Evolutionary conservation across 1,284 basidiomycete species (phyloP), one percentile per base, ranked within the genome.

Genomic region (Sanghuangporus weigelae): DNA sequence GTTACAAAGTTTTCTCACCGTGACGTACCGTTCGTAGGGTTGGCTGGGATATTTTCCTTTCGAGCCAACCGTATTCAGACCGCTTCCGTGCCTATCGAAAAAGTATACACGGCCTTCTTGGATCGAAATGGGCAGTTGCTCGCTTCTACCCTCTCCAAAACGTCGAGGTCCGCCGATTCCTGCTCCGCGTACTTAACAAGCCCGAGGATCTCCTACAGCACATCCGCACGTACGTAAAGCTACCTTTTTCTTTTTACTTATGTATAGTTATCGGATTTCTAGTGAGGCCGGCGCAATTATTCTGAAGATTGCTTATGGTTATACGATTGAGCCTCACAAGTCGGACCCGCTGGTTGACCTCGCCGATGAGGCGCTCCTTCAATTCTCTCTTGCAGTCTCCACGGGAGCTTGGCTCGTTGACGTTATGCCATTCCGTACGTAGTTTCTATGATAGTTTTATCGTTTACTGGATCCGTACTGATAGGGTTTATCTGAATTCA

Each of bases 371-470:
- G 67, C 67, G 6, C 61, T 73, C 31, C 61, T 68, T n/a, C 62
- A 68, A n/a, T 69, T 73, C 57, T 66, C 67, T 12, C 40, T 62
- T 5, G 61, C 67, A 23, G 62, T 60, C 5, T 53, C 48, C 10
- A 70, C 73, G 0, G 74, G 74, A 7, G 68, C 72, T 2, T 76
- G 70, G 63, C 60, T 75, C 7, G 76, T 77, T 19, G 75, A 77
- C 60, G 62, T 70, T 16, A 59, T 78, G 46, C 77, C 76, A 0
- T 68, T 71, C 57, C 67, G 71, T 74, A 56, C 7, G 72, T 54
- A 16, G 7, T 36, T 23, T 54, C 8, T 10, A 16, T 39, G 19
- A n/a, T 23, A 38, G 58, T 60, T 51, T n/a, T 51, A 12, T 26
- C 50, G 26, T 14, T 11, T 16, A 14, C 50, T 23, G 16, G 50